Base-by-base conservation (phyloP, 2,329 filamentous ascomycete species). In the Chrysoporthe deuterocubensis region DNA sequence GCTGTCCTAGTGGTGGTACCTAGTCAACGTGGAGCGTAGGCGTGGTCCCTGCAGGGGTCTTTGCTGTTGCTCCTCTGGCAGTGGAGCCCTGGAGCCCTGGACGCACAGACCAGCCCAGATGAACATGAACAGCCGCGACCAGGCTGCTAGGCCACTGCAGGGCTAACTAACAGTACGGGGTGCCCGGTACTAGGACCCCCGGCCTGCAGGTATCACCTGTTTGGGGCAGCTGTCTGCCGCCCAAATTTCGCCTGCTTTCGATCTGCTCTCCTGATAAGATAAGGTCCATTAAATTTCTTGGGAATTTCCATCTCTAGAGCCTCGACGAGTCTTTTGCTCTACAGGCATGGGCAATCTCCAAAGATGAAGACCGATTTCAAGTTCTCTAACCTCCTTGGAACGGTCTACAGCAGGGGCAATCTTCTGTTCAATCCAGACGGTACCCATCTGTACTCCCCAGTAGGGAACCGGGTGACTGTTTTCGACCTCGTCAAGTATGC, bases 291-390 rank as follows among this genome's bases (percentile, higher is more conserved):
- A 64, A 64, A 64, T 46, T 57, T 64, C 42, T 52, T 26, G 26
- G 11, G 50, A 62, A 62, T 65, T 67, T 64, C 44, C 54, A 57
- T 21, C 52, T 64, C 37, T 40, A n/a, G 34, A 48, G 26, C 48
- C 42, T 32, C 42, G 21, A 63, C 50, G 46, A 54, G 60, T 50
- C 16, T 43, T 42, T 54, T 64, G 40, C 71, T 73, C 40, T 42
- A 62, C 11, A 62, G 70, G 66, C 63, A 80, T 79, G 78, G 77
- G 75, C 75, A 74, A 73, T 73, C 76, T 76, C 75, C 80, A 78
- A 89, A 81, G 79, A 99, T 99, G 96, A 99, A 98, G 92, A 98
- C 94, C 73, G 95, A 98, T 82, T 99, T 98, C 81, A 96, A 96
- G 94, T 99, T 99, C 83, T 97, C 95, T 79, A 99, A 98, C 82